Base-by-base conservation (phyloP, 345 rosid species). In the Linum trigynum region DNA sequence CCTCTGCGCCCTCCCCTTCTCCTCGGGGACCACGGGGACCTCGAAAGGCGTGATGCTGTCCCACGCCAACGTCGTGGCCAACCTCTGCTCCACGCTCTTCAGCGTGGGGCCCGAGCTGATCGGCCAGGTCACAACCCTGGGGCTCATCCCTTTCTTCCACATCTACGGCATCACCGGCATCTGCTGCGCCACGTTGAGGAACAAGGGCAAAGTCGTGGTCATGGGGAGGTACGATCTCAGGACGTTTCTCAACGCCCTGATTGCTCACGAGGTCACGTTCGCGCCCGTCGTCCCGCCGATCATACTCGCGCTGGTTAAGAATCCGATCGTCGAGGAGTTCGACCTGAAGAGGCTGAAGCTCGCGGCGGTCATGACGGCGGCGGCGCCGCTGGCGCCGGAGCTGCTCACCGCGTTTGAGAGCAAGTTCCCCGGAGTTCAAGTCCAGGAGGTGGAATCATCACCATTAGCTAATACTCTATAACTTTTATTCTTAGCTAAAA, bases 231-330 rank as follows among this genome's bases (percentile, higher is more conserved):
- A 76, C 39, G 97, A 94, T 9, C 78, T 90, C 5, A 71, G 90
- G 84, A 79, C 86, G 0, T 88, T 94, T 68, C 39, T 90, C 53
- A 82, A 81, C 63, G 88, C 92, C 7, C 55, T 94, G 51, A 88
- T 85, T 64, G 63, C 83, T 0, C 92, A 90, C 0, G 95, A 87
- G 71, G 84, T 94, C 61, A 84, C 81, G 0, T 94, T 94, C 65
- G 97, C 97, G 2, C 99, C 99, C 14, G 84, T 84, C 43, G 99
- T 90, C 4, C 99, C 99, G 0, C 97, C 97, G 0, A 87, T 88
- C 55, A 87, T 94, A 40, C 59, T 94, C 80, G 67, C 77, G 38
- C 69, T 90, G 74, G 96, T 94, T 12, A 90, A 88, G 86, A 82
- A 84, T 64, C 97, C 99, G 0, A 80, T 88, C 0, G 96, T 86